Evolutionary conservation across 345 rosid species (phyloP).

Genomic region (Clausena lansium): DNA sequence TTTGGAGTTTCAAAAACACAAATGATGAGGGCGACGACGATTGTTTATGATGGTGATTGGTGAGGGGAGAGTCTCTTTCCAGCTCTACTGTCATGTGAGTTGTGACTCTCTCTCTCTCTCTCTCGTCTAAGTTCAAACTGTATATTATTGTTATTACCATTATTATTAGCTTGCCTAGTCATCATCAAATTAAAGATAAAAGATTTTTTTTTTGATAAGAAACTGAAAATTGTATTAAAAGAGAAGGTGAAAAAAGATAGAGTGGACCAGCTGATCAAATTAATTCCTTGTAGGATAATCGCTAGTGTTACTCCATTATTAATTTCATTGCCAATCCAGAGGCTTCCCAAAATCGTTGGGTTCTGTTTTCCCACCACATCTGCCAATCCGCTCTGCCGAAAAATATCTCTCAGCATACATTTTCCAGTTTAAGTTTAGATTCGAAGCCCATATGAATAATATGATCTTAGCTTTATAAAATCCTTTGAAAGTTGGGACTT

Average conservation of each 20-base stretch:
- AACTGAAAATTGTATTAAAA: too few relatives aligned
- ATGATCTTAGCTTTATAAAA: too few relatives aligned
- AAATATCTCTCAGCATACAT: not conserved
- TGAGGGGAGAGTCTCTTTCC: conserved; percentile 35
- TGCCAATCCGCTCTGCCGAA: not conserved
- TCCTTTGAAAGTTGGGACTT: too few relatives aligned
- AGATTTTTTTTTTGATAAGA: too few relatives aligned
- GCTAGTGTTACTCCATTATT: too few relatives aligned
- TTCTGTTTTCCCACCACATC: not conserved
- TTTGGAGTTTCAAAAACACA: conserved; percentile 36
- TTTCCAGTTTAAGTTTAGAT: not conserved
- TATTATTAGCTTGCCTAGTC: too few relatives aligned
- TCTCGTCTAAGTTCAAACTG: not conserved
- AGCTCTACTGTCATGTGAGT: conserved; percentile 31
- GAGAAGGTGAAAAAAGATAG: too few relatives aligned
- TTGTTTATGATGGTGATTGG: conserved; percentile 37
- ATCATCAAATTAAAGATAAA: too few relatives aligned
- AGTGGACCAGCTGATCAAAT: too few relatives aligned
- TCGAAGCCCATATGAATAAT: too few relatives aligned
- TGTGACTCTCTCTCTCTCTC: not conserved
- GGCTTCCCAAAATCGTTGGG: not conserved
- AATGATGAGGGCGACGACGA: conserved; percentile 49
- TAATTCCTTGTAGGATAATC: too few relatives aligned
- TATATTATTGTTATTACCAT: too few relatives aligned
- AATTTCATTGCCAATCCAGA: conserved; percentile 3